Evolutionary conservation across 2,329 filamentous ascomycete genomes (phyloP).

Genomic region (Exophiala spinifera): DNA sequence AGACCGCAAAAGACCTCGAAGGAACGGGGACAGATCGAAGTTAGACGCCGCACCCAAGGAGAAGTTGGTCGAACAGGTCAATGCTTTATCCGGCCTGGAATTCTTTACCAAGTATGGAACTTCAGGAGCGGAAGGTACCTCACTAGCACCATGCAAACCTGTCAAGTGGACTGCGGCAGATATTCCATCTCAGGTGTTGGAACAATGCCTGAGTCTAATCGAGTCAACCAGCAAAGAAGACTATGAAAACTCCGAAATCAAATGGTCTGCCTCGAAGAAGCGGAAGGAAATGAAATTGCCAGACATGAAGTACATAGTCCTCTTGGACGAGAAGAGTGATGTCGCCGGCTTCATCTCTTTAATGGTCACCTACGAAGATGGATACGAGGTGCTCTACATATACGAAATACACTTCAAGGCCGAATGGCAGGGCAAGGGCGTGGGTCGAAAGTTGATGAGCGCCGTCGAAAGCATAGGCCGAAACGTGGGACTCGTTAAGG

Average conservation of each 20-base stretch:
- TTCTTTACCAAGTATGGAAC: constrained; percentile 39
- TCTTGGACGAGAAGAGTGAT: constrained; percentile 27
- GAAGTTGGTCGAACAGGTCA: constrained; percentile 42
- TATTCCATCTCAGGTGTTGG: constrained; percentile 41
- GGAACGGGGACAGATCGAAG: background rate
- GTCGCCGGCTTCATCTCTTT: constrained; percentile 51
- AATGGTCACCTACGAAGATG: constrained; percentile 57
- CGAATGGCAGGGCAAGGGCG: constrained; percentile 45
- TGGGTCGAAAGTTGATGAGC: constrained; percentile 52
- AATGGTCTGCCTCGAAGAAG: constrained; percentile 56
- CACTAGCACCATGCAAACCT: constrained; percentile 3
- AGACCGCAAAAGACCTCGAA: background rate
- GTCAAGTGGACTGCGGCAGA: constrained; percentile 10
- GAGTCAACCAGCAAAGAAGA: constrained; percentile 52
- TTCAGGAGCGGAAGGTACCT: constrained; percentile 13
- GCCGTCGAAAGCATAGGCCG: constrained; percentile 48
- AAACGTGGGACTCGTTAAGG: constrained; percentile 50
- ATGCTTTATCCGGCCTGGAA: constrained; percentile 38
- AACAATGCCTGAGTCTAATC: constrained; percentile 54
- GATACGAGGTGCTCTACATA: constrained; percentile 57
- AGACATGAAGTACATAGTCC: constrained; percentile 58
- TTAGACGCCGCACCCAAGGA: background rate
- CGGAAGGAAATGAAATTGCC: constrained; percentile 55
- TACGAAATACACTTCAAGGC: constrained; percentile 60
- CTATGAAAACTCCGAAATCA: constrained; percentile 51